Evolutionary conservation across 768 basidiomycete species (phyloP).

Genomic region (Collybia nuda): DNA sequence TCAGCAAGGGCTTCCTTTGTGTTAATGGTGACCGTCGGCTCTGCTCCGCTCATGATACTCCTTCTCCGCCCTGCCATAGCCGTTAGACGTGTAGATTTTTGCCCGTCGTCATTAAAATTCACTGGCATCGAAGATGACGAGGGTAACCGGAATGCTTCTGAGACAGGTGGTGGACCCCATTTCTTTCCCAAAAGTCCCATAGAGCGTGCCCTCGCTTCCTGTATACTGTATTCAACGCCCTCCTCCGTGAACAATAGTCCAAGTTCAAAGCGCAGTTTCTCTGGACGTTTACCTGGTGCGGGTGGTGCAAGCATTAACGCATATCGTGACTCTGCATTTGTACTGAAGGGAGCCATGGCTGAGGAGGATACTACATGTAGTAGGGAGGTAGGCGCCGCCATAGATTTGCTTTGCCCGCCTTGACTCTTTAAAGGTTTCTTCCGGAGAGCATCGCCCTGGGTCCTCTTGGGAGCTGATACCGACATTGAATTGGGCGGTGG

Average conservation of each 20-base stretch:
- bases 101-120: conserved; percentile 62
- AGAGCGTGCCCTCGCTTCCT: conserved; percentile 79
- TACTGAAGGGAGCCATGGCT: conserved; percentile 25
- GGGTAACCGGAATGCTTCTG: conserved; percentile 32
- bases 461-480: neutral
- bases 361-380: conserved; percentile 24
- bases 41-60: conserved; percentile 46
- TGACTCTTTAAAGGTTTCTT: conserved; percentile 20
- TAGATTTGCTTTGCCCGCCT: conserved; percentile 29
- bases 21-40: conserved; percentile 93
- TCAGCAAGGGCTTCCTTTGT: conserved; percentile 94
- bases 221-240: conserved; percentile 78
- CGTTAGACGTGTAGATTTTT: conserved; percentile 41
- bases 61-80: conserved; percentile 36
- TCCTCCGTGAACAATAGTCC: conserved; percentile 73
- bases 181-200: conserved; percentile 85
- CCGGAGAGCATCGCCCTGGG: conserved; percentile 19
- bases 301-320: conserved; percentile 73
- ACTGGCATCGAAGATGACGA: conserved; percentile 38
- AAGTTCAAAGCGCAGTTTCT: conserved; percentile 70
- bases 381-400: conserved; percentile 27
- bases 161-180: conserved; percentile 67
- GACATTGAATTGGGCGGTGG: conserved; percentile 19
- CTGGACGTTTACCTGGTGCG: conserved; percentile 65
- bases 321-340: conserved; percentile 56